Evolutionary conservation across 2,329 filamentous ascomycete genomes (phyloP).

Genomic region (Aureobasidium sp.): DNA sequence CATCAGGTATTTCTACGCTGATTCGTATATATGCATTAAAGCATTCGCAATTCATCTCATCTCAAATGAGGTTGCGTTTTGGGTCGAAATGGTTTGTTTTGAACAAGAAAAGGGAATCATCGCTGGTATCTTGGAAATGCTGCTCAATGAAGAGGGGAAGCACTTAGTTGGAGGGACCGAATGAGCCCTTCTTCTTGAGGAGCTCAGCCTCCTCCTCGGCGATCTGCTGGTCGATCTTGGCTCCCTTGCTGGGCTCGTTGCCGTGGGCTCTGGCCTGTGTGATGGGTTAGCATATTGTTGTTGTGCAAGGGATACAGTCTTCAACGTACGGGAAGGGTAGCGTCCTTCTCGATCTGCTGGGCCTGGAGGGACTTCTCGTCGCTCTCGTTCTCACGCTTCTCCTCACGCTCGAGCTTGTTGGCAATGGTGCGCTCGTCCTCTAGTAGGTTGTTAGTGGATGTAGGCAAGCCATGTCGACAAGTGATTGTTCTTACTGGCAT

Average conservation of each 20-base stretch:
- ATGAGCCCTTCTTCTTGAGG: conserved; percentile 51
- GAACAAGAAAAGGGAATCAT: conserved; percentile 7
- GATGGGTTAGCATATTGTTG: not conserved
- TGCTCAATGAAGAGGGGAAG: not conserved
- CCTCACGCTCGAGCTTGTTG: conserved; percentile 60
- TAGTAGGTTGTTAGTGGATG: conserved; percentile 21
- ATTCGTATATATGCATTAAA: conserved; percentile 8
- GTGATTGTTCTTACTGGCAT: conserved; percentile 54
- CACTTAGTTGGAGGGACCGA: conserved; percentile 22
- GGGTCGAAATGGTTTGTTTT: conserved; percentile 4
- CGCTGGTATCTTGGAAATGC: not conserved
- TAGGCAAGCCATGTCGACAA: not conserved
- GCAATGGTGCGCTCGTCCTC: conserved; percentile 65
- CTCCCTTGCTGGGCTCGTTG: conserved; percentile 64
- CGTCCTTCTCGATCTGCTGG: conserved; percentile 45
- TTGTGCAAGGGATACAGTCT: not conserved
- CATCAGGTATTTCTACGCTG: conserved; percentile 12
- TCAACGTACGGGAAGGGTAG: conserved; percentile 38
- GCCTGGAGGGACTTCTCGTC: conserved; percentile 29
- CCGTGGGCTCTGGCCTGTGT: conserved; percentile 55
- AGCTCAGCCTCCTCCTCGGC: conserved; percentile 58
- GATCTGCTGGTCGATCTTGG: conserved; percentile 61
- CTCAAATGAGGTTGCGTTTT: conserved; percentile 1
- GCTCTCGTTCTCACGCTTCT: conserved; percentile 41
- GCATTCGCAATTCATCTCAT: conserved; percentile 1